phyloP scores from a whole-genome alignment of 768 basidiomycete genomes.

The Pleurotus cornucopiae region DNA sequence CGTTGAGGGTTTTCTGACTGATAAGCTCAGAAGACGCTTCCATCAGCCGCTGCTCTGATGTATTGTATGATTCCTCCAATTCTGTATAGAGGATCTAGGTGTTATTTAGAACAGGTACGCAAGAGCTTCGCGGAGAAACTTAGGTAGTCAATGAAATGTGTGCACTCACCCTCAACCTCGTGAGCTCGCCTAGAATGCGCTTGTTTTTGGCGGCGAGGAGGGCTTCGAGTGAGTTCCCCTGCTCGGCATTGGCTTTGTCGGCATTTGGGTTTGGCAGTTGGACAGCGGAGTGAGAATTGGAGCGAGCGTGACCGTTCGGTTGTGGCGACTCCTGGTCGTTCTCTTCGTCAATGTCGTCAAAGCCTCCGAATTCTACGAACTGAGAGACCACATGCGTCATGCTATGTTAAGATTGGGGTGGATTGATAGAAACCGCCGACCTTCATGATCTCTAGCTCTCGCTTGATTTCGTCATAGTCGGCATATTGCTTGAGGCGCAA shows the following conservation, averaged over 20 bases:
- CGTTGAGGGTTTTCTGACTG: slow-evolving; percentile 77
- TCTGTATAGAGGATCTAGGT: slow-evolving; percentile 77
- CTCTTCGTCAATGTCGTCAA: slow-evolving; percentile 71
- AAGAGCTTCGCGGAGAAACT: background rate
- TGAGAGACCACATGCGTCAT: slow-evolving; percentile 24
- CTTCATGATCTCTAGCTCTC: slow-evolving; percentile 98
- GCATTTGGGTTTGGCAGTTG: slow-evolving; percentile 88
- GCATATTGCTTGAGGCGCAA: slow-evolving; percentile 64
- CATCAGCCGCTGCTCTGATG: slow-evolving; percentile 54
- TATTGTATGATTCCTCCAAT: slow-evolving; percentile 65
- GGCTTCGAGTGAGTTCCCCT: slow-evolving; percentile 82
- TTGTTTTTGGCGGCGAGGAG: slow-evolving; percentile 94
- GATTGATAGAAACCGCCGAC: slow-evolving; percentile 33
- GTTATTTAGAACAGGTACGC: background rate
- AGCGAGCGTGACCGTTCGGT: slow-evolving; percentile 25
- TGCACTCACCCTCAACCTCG: slow-evolving; percentile 72
- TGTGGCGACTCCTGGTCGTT: slow-evolving; percentile 23
- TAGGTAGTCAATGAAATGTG: background rate
- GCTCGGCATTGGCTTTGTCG: slow-evolving; percentile 71
- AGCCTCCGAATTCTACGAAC: slow-evolving; percentile 95
- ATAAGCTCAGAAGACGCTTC: slow-evolving; percentile 62
- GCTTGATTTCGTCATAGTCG: slow-evolving; percentile 97
- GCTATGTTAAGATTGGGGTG: background rate
- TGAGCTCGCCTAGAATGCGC: slow-evolving; percentile 86
- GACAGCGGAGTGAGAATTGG: slow-evolving; percentile 37